Base-by-base conservation (phyloP, 2,329 filamentous ascomycete genomes). In the Verticillium nubilum region DNA sequence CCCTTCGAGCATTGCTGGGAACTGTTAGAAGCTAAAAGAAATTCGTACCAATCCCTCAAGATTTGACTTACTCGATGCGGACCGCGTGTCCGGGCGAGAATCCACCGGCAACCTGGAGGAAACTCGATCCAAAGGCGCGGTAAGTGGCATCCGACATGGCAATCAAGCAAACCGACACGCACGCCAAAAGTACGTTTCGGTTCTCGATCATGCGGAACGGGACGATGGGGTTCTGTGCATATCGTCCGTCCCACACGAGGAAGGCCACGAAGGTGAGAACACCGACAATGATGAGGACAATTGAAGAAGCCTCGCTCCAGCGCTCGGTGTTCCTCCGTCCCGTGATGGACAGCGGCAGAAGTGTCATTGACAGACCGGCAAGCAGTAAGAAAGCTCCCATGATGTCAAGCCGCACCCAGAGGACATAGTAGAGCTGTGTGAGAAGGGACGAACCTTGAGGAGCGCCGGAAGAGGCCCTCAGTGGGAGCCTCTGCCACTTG, bases 61-160 rank as follows among this genome's bases (percentile, higher is more conserved):
- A 5, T 13, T 15, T 17, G 35, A 76, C 52, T 72, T 73, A 68
- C 76, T 73, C 71, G 12, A 72, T 76, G 10, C 74, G 73, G 2
- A 72, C 74, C 0, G 74, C 70, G 5, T 72, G 67, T 0, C 70
- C 74, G 0, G 74, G 67, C 2, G 66, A 68, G 23, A 72, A 76
- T 3, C 69, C 67, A 1, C 70, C 73, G 23, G 72, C 73, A 2
- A 76, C 73, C 54, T 75, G 73, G 0, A 76, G 69, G 50, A 74
- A 76, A 42, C 74, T 76, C 0, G 73, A 70, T 53, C 75, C 76
- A 61, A 77, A 76, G 2, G 74, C 66, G 1, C 72, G 71, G 57
- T 76, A 77, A 25, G 72, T 65, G 1, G 72, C 71, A 50, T 77
- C 74, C 1, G 77, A 67, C 28, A 73, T 68, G 5, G 69, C 72